phyloP scores from a whole-genome alignment of 2,329 filamentous ascomycete species.

The Trichocomaceae sp. region DNA sequence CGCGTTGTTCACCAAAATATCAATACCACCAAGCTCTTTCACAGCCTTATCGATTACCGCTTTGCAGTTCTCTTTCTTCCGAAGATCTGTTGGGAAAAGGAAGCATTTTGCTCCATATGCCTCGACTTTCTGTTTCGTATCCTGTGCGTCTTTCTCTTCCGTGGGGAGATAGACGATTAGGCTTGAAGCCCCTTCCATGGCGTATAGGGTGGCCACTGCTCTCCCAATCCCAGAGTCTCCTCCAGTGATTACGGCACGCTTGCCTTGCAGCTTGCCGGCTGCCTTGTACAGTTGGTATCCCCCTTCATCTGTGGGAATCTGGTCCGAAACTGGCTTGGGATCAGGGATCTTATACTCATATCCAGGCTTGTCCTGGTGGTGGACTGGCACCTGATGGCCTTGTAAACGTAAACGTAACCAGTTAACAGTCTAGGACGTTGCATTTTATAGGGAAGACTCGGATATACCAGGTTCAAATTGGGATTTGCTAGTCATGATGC shows the following conservation, averaged over 20 bases:
- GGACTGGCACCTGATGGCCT: slow-evolving; percentile 47
- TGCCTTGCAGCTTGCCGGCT: slow-evolving; percentile 67
- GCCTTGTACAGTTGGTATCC: slow-evolving; percentile 65
- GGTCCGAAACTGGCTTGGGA: slow-evolving; percentile 54
- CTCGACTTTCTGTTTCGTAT: slow-evolving; percentile 66
- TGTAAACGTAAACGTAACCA: no score
- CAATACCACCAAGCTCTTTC: slow-evolving; percentile 59
- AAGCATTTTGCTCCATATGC: slow-evolving; percentile 60
- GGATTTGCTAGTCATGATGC: slow-evolving; percentile 19
- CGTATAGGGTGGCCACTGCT: slow-evolving; percentile 67
- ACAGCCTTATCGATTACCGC: slow-evolving; percentile 62
- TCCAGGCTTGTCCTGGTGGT: slow-evolving; percentile 49
- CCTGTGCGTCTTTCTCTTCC: slow-evolving; percentile 68
- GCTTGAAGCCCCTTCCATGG: slow-evolving; percentile 70
- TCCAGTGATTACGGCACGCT: slow-evolving; percentile 72
- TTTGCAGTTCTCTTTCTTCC: slow-evolving; percentile 60
- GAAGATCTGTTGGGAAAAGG: slow-evolving; percentile 59
- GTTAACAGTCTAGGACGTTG: not conserved
- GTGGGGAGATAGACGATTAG: slow-evolving; percentile 68
- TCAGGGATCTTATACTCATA: slow-evolving; percentile 51
- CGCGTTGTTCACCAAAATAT: slow-evolving; percentile 63
- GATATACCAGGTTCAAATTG: slow-evolving; percentile 30
- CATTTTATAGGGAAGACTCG: no score
- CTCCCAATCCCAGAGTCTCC: slow-evolving; percentile 75
- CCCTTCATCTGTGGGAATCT: slow-evolving; percentile 62